phyloP scores from a whole-genome alignment of 352 stramenopile genomes.

The Phytopythium cucurbitacearum region DNA sequence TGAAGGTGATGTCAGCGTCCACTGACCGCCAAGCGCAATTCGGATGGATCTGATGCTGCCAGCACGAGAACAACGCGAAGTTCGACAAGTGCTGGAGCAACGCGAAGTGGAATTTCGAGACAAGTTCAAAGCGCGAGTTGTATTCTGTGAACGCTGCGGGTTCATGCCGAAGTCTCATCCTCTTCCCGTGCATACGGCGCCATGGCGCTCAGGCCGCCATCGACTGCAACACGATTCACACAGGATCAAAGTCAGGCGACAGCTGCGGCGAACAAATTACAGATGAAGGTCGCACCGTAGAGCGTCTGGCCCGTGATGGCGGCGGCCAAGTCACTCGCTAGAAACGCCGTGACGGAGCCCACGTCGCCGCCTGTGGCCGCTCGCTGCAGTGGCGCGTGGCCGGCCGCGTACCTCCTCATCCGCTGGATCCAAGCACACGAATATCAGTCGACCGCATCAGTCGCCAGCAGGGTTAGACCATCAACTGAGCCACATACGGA shows the following conservation, averaged over 20 bases:
- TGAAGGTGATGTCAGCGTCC: constrained; percentile 3
- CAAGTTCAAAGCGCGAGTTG: neutral
- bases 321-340: constrained; percentile 66
- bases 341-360: constrained; percentile 69
- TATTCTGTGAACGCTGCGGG: neutral
- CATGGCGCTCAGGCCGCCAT: constrained; percentile 69
- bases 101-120: neutral
- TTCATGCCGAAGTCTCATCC: constrained; percentile 2
- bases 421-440: constrained; percentile 30
- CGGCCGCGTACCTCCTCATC: constrained; percentile 75
- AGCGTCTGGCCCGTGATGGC: constrained; percentile 90
- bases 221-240: constrained; percentile 29
- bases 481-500: constrained; percentile 27
- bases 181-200: constrained; percentile 28
- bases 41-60: too few species aligned
- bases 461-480: too few species aligned
- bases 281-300: constrained; percentile 42
- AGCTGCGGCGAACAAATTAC: neutral
- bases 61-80: too few species aligned
- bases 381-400: constrained; percentile 59
- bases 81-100: neutral
- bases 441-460: constrained; percentile 2
- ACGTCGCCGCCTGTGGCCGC: constrained; percentile 76
- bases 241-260: constrained; percentile 7
- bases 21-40: neutral